These are phyloP conservation scores for Ogataea polymorpha DNA, from an alignment of 805 yeast genomes.

Conservation along the genomic window DNA sequence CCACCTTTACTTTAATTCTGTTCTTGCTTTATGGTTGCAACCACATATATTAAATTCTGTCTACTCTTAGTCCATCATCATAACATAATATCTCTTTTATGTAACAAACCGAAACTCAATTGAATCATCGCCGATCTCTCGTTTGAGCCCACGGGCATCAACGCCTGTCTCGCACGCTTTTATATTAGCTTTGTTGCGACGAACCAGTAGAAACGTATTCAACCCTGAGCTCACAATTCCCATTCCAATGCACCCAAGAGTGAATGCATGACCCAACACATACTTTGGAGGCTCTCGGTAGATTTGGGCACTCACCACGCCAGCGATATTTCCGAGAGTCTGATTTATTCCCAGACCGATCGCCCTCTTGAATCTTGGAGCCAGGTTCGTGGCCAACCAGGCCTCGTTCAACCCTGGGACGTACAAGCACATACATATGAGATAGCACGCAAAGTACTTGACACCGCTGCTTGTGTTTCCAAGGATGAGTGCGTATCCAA, in stretches of 20 bases:
- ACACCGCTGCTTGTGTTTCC: conserved; percentile 24
- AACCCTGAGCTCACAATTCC: conserved; percentile 5
- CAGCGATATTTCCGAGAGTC: conserved; percentile 43
- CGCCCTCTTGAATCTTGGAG: conserved; percentile 42
- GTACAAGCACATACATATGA: conserved; percentile 37
- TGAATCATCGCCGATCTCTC: conserved; percentile 13
- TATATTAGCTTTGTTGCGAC: conserved; percentile 9
- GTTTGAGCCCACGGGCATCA: conserved; percentile 5
- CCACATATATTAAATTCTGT: too few species aligned
- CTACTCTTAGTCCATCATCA: too few species aligned
- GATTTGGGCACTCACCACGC: conserved; percentile 43
- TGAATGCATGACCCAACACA: conserved; percentile 38
- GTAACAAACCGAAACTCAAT: conserved; percentile 11
- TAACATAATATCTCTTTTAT: too few species aligned
- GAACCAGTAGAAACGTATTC: conserved; percentile 2
- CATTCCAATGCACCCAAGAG: conserved; percentile 33
- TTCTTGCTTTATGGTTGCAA: too few species aligned
- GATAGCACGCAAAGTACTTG: conserved; percentile 28
- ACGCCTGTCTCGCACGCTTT: conserved; percentile 8
- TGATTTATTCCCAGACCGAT: conserved; percentile 42
- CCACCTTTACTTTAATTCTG: too few species aligned
- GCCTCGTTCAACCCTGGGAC: conserved; percentile 37
- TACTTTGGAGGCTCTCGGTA: conserved; percentile 38
- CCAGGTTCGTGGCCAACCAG: conserved; percentile 43
- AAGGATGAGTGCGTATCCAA: conserved; percentile 33